These are phyloP conservation scores for Brettanomyces sp. DNA, from an alignment of 805 yeast species.

Conservation along the genomic window DNA sequence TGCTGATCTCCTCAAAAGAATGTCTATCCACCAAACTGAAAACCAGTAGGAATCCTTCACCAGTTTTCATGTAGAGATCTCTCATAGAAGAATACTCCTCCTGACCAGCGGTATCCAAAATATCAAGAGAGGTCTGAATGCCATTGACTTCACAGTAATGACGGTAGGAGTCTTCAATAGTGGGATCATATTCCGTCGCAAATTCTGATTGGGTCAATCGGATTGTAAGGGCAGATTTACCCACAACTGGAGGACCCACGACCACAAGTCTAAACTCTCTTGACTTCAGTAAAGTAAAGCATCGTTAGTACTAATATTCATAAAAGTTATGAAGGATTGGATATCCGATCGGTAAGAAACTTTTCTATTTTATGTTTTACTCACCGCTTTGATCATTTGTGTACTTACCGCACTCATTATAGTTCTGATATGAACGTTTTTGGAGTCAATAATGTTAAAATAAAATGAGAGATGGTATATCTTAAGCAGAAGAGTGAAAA, in stretches of 20 bases:
- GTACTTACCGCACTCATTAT: constrained; percentile 1
- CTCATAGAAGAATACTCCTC: constrained; percentile 92
- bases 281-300: constrained; percentile 6
- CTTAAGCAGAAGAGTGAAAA: no score
- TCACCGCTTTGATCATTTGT: not conserved
- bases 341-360: no score
- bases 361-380: constrained; percentile 1
- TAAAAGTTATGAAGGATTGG: not conserved
- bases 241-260: constrained; percentile 98
- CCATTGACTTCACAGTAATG: constrained; percentile 81
- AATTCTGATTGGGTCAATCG: constrained; percentile 91
- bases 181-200: constrained; percentile 96
- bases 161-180: constrained; percentile 87
- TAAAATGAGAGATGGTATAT: no score
- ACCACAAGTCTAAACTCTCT: constrained; percentile 88
- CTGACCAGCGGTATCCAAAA: constrained; percentile 96
- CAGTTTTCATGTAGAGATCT: constrained; percentile 93
- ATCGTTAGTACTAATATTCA: not conserved
- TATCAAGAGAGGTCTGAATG: constrained; percentile 71
- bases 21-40: constrained; percentile 80
- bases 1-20: constrained; percentile 75
- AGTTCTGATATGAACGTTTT: no score
- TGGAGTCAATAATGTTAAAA: no score
- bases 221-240: constrained; percentile 92
- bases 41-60: constrained; percentile 86